Percentiles rank a stretch among this genome's conserved stretches.
phyloP scores from a whole-genome alignment of 2,329 filamentous ascomycete species.

The Aureobasidium sp. region DNA sequence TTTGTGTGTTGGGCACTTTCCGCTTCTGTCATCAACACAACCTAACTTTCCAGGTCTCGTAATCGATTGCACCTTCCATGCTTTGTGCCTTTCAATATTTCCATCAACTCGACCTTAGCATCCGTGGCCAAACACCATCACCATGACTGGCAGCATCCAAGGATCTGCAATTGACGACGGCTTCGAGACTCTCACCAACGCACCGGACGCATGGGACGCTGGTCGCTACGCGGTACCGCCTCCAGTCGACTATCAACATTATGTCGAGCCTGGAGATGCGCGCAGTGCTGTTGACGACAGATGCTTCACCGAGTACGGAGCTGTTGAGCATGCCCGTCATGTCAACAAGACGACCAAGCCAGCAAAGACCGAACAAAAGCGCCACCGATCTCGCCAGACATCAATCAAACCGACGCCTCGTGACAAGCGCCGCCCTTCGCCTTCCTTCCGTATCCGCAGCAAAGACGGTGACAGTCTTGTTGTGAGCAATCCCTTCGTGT shows the following conservation, averaged over 20 bases:
- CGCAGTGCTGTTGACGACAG: slow-evolving; percentile 12
- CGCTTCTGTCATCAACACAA: background rate
- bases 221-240: background rate
- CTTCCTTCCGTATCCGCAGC: slow-evolving; percentile 12
- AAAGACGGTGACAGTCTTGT: slow-evolving; percentile 18
- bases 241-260: slow-evolving; percentile 1
- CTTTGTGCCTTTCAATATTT: background rate
- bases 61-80: background rate
- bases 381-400: background rate
- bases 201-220: background rate
- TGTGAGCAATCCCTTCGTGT: slow-evolving; percentile 13
- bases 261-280: slow-evolving; percentile 9
- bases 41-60: background rate
- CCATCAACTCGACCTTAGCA: background rate
- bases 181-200: slow-evolving; percentile 6
- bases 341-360: background rate
- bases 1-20: background rate
- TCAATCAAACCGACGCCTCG: background rate
- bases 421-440: slow-evolving; percentile 7
- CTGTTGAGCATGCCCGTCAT: background rate
- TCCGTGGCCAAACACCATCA: background rate
- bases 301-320: background rate
- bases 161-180: slow-evolving; percentile 11
- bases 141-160: slow-evolving; percentile 7
- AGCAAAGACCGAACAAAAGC: background rate